Conservation (phyloP, 192 early-diverging fungal genomes). For the Coemansia sp. region DNA sequence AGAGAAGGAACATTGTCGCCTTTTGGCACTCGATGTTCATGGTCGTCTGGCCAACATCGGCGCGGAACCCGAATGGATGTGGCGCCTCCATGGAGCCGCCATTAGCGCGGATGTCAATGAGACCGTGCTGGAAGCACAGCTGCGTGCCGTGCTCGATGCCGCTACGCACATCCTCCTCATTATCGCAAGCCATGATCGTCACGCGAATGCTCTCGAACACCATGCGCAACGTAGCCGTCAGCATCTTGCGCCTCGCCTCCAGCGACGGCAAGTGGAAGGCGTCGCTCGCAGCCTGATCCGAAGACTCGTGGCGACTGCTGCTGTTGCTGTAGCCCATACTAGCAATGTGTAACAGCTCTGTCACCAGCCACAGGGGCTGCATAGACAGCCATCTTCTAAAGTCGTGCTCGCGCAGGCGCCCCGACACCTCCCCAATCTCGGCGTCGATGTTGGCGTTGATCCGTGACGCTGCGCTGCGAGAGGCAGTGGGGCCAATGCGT, state of each 20-base stretch:
- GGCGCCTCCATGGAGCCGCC: constrained; percentile 50
- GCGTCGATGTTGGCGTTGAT: constrained; percentile 25
- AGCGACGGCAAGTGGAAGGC: constrained; percentile 13
- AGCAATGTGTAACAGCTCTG: constrained; percentile 14
- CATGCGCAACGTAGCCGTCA: constrained; percentile 31
- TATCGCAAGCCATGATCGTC: constrained; percentile 48
- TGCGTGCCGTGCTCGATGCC: constrained; percentile 54
- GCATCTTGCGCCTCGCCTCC: constrained; percentile 26
- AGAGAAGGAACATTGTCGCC: constrained; percentile 44
- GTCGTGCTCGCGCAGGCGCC: constrained; percentile 46
- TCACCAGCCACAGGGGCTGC: constrained; percentile 54
- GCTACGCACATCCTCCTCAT: constrained; percentile 49
- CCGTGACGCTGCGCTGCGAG: not conserved
- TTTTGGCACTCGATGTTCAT: constrained; percentile 42
- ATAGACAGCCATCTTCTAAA: constrained; percentile 52
- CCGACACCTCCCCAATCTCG: constrained; percentile 27
- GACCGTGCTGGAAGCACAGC: constrained; percentile 22
- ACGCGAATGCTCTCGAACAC: constrained; percentile 35
- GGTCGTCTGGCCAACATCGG: constrained; percentile 27
- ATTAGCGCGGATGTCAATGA: constrained; percentile 33
- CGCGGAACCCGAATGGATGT: constrained; percentile 45
- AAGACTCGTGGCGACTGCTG: not conserved
- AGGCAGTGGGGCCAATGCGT: constrained; percentile 7
- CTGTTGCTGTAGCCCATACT: constrained; percentile 12
- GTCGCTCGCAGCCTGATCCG: not conserved